A percentile compares a stretch with the other conserved stretches of the same genome.
Conservation (phyloP, 345 rosid genomes). For the Salix exigua region DNA sequence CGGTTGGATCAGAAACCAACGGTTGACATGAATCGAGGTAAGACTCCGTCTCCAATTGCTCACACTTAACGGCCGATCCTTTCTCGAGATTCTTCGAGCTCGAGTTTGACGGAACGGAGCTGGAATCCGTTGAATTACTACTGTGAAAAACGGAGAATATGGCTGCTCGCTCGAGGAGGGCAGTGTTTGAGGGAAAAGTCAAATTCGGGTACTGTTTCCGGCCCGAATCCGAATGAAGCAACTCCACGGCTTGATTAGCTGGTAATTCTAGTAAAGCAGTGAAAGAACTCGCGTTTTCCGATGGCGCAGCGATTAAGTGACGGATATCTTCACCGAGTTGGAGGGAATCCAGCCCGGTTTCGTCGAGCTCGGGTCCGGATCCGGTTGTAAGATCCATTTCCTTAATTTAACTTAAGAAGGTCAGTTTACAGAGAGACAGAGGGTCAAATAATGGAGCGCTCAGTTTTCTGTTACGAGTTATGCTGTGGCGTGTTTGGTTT, state of each 20-base stretch:
- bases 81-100: slow-evolving; percentile 30
- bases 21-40: slow-evolving; percentile 28
- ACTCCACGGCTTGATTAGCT: slow-evolving; percentile 47
- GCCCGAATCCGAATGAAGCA: slow-evolving; percentile 46
- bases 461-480: background rate
- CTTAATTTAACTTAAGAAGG: background rate
- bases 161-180: slow-evolving; percentile 36
- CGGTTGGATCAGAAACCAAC: slow-evolving; percentile 32
- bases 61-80: slow-evolving; percentile 32
- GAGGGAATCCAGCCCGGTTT: slow-evolving; percentile 38
- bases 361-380: slow-evolving; percentile 36
- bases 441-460: background rate
- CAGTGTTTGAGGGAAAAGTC: slow-evolving; percentile 31
- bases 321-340: slow-evolving; percentile 54
- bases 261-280: slow-evolving; percentile 61
- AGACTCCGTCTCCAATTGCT: slow-evolving; percentile 38
- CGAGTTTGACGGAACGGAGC: slow-evolving; percentile 33
- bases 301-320: slow-evolving; percentile 36
- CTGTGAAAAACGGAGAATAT: slow-evolving; percentile 29
- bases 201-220: slow-evolving; percentile 11
- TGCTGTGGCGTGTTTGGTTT: background rate
- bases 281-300: slow-evolving; percentile 49
- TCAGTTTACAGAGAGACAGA: background rate
- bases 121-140: slow-evolving; percentile 26
- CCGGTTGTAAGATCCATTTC: slow-evolving; percentile 47